These are phyloP conservation scores for Carex sylvatica DNA, from an alignment of 202 grass and related monocot genomes.

Conservation along the genomic window DNA sequence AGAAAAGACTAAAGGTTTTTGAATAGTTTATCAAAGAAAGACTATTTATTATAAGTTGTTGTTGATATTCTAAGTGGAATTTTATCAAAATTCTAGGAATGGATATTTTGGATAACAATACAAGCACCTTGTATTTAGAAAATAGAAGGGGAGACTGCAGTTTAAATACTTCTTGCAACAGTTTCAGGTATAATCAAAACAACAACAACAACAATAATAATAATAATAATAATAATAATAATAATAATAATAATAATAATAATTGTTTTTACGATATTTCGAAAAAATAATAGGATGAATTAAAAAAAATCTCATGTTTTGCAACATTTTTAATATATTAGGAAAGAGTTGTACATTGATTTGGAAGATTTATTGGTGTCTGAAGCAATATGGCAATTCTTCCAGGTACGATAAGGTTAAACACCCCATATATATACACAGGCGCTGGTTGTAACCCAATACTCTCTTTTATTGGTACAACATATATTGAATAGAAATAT, in stretches of 20 bases:
- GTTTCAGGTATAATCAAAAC: not conserved
- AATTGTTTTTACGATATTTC: not conserved
- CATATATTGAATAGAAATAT: not conserved
- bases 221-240: too few relatives aligned
- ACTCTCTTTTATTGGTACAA: not conserved
- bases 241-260: too few relatives aligned
- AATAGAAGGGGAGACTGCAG: slow-evolving; percentile 1
- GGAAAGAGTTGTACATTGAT: slow-evolving; percentile 30
- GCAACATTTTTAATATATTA: not conserved
- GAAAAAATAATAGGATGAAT: not conserved
- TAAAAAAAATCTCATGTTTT: not conserved
- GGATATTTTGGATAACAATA: not conserved
- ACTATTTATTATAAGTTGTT: not conserved
- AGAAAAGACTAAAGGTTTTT: not conserved
- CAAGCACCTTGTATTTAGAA: not conserved
- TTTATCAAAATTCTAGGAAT: not conserved
- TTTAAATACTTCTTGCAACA: slow-evolving; percentile 1
- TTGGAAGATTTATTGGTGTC: slow-evolving; percentile 41
- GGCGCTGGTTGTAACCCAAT: not conserved
- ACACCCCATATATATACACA: not conserved
- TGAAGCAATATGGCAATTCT: slow-evolving; percentile 46
- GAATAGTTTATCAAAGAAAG: not conserved
- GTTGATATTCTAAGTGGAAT: slow-evolving; percentile 9
- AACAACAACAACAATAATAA: not conserved
- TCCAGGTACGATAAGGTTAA: slow-evolving; percentile 27